Base-by-base conservation (phyloP, 2,329 filamentous ascomycete genomes). In the Calcarisporium arbuscula region DNA sequence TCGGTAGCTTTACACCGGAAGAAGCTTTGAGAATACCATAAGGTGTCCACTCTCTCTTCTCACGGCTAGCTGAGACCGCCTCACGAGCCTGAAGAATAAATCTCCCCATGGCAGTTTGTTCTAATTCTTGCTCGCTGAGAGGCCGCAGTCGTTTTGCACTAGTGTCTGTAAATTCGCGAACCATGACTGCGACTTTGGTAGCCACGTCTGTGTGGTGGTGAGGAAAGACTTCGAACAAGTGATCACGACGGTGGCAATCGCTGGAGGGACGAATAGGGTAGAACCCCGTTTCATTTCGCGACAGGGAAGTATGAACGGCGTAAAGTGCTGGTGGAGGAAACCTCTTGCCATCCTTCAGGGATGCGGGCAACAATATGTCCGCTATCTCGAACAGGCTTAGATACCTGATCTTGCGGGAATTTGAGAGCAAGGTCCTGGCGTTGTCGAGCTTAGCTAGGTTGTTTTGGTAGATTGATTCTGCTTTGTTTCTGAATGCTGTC, bases 271-370 rank as follows among this genome's bases (percentile, higher is more conserved):
- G 55, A 52, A 73, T 42, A 3, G 69, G 63, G 3, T 68, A 66
- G 50, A 88, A 85, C 16, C 49, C 74, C 34, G 77, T 65, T 8
- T 80, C 76, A 39, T 79, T 70, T 26, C 69, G 64, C 17, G 69
- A 54, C 7, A 90, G 53, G 8, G 80, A 72, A 36, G 74, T 74
- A 45, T 87, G 80, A 6, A 88, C 76, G 5, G 85, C 83, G 48
- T 86, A 84, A 5, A 87, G 57, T 8, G 71, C 68, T 19, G 66
- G 49, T 1, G 67, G 44, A 1, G 68, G 58, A 34, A 70, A 69
- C 8, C 55, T 58, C 2, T 53, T 56, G 16, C 55, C 51, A 2
- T 44, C 40, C 38, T 59, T 63, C 25, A 59, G 47, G 8, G 54
- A 47, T 8, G 49, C 40, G 3, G 61, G 57, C 9, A 73, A 55